Evolutionary conservation across 2,329 filamentous ascomycete genomes (phyloP).

Genomic region (Cercospora nicotianae): DNA sequence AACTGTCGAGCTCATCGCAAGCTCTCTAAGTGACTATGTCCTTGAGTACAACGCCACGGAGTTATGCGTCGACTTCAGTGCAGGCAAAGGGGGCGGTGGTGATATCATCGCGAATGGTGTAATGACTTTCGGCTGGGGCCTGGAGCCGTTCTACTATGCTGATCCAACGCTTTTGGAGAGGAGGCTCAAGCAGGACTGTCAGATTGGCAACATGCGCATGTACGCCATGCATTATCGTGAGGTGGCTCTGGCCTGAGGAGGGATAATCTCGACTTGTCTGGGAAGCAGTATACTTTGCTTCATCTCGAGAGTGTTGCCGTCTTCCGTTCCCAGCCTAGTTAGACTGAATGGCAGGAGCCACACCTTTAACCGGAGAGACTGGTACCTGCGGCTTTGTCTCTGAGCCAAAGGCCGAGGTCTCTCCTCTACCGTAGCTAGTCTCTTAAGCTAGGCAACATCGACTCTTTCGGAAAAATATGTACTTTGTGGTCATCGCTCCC

Average conservation of each 20-base stretch:
- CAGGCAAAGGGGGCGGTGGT: neutral
- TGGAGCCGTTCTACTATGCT: neutral
- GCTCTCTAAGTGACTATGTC: neutral
- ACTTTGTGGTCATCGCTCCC: no score
- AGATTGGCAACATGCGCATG: constrained; percentile 5
- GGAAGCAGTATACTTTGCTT: neutral
- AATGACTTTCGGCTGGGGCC: constrained; percentile 1
- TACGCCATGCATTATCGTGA: constrained; percentile 3
- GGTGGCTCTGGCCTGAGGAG: neutral
- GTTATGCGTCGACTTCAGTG: neutral
- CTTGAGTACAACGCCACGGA: neutral
- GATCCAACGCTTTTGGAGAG: neutral
- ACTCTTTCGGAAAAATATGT: neutral
- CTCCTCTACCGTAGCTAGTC: neutral
- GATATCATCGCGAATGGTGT: neutral
- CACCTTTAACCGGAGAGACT: neutral
- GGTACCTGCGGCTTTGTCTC: neutral
- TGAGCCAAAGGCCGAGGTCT: neutral
- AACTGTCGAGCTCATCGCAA: neutral
- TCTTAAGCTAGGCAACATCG: neutral
- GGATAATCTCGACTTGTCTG: neutral
- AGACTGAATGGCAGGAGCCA: no score
- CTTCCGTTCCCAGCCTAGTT: no score
- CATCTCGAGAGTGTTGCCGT: no score
- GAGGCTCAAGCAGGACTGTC: neutral